A percentile compares a stretch with the other conserved stretches of the same genome.
Conservation (phyloP, 1,284 basidiomycete species). For the Athelia sp. region DNA sequence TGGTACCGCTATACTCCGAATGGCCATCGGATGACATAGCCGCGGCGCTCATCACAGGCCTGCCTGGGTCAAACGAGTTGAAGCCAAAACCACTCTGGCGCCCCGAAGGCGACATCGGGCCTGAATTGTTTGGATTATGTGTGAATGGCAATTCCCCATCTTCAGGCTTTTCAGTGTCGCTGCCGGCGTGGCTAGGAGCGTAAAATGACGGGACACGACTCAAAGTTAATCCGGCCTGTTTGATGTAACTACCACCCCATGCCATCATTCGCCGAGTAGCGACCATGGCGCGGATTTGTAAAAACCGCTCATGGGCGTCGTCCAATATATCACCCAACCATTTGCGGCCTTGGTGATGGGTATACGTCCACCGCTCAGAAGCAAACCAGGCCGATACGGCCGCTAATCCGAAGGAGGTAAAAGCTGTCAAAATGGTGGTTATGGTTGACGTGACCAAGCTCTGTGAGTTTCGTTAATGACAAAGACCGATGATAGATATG, state of each 20-base stretch:
- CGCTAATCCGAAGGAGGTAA: slow-evolving; percentile 69
- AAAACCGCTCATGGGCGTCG: slow-evolving; percentile 40
- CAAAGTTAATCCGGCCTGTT: slow-evolving; percentile 4
- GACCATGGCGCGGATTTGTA: slow-evolving; percentile 34
- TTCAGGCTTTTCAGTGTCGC: neutral
- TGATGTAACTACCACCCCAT: slow-evolving; percentile 19
- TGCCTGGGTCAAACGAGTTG: slow-evolving; percentile 8
- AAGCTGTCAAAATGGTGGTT: slow-evolving; percentile 68
- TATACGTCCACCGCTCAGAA: slow-evolving; percentile 69
- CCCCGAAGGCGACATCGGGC: neutral
- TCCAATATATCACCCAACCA: slow-evolving; percentile 69
- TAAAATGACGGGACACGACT: slow-evolving; percentile 10
- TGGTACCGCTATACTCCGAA: slow-evolving; percentile 18
- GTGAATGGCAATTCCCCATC: neutral
- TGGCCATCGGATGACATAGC: slow-evolving; percentile 22
- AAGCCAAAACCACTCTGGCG: neutral
- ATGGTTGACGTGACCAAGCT: slow-evolving; percentile 56
- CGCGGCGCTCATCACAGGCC: slow-evolving; percentile 16
- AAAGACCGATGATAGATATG: slow-evolving; percentile 2
- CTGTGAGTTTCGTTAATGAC: slow-evolving; percentile 28
- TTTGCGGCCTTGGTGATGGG: slow-evolving; percentile 63
- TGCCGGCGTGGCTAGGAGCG: neutral
- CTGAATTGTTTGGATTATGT: neutral
- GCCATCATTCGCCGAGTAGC: slow-evolving; percentile 17
- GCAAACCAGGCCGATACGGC: slow-evolving; percentile 77